These are phyloP conservation scores for Sporisorium sorghi DNA, from an alignment of 1,284 basidiomycete species.

Conservation along the genomic window DNA sequence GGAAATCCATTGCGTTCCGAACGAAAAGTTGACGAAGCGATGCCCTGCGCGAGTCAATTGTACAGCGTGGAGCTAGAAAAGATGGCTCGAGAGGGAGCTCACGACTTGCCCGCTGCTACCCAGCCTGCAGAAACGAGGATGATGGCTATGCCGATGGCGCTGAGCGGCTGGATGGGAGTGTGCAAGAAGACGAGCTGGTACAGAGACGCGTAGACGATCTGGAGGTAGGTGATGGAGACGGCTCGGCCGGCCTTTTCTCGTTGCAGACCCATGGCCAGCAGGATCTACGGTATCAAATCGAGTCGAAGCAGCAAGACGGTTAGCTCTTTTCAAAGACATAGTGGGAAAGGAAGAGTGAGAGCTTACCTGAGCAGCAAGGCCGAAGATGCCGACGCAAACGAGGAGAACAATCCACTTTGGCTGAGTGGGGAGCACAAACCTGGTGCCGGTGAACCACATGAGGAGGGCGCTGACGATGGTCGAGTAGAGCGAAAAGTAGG, in stretches of 20 bases:
- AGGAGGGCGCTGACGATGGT: conserved; percentile 73
- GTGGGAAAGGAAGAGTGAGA: neutral
- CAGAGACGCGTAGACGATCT: conserved; percentile 48
- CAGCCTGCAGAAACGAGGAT: conserved; percentile 52
- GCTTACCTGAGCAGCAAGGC: conserved; percentile 38
- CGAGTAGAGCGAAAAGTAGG: conserved; percentile 77
- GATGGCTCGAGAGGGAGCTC: neutral
- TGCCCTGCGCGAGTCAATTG: neutral
- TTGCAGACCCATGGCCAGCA: conserved; percentile 55
- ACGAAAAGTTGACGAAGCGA: neutral
- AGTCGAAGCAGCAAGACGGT: neutral
- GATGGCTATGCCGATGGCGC: conserved; percentile 45
- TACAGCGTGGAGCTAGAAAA: neutral
- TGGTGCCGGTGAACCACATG: conserved; percentile 43
- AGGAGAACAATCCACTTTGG: conserved; percentile 49
- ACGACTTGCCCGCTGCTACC: conserved; percentile 42
- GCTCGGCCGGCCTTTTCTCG: conserved; percentile 54
- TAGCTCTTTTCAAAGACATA: neutral
- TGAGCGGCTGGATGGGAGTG: conserved; percentile 44
- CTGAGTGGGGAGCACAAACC: conserved; percentile 42
- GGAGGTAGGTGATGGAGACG: conserved; percentile 42
- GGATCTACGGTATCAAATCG: conserved; percentile 15
- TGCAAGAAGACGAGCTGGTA: conserved; percentile 55
- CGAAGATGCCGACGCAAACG: conserved; percentile 55
- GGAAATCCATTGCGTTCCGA: neutral